phyloP scores from a whole-genome alignment of 2,329 filamentous ascomycete species.

The Colletotrichum sp. region DNA sequence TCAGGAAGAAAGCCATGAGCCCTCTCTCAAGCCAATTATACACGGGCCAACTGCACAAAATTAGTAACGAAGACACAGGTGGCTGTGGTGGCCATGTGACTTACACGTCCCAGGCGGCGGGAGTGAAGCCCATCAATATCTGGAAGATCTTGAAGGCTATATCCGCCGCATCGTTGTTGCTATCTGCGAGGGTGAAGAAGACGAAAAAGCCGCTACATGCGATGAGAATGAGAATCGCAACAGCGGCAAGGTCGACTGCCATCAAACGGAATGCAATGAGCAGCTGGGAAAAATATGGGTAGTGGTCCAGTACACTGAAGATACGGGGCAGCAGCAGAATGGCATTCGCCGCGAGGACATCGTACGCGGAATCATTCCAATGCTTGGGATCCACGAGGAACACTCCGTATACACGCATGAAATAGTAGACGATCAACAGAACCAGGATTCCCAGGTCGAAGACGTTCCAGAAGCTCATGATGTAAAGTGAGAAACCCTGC shows the following conservation, averaged over 20 bases:
- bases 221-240: slow-evolving; percentile 84
- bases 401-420: slow-evolving; percentile 86
- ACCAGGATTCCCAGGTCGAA: slow-evolving; percentile 92
- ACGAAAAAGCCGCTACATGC: slow-evolving; percentile 95
- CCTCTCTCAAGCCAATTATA: slow-evolving; percentile 82
- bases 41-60: slow-evolving; percentile 61
- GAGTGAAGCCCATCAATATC: slow-evolving; percentile 94
- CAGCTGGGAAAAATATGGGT: slow-evolving; percentile 93
- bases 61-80: neutral
- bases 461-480: slow-evolving; percentile 97
- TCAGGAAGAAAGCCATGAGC: slow-evolving; percentile 82
- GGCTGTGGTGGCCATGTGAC: slow-evolving; percentile 28
- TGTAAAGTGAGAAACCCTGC: slow-evolving; percentile 93
- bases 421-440: slow-evolving; percentile 87
- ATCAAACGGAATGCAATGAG: slow-evolving; percentile 94
- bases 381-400: slow-evolving; percentile 77
- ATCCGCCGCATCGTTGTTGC: slow-evolving; percentile 70
- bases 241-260: slow-evolving; percentile 86
- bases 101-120: slow-evolving; percentile 89
- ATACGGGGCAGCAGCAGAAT: slow-evolving; percentile 89
- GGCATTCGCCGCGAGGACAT: slow-evolving; percentile 90
- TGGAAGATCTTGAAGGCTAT: slow-evolving; percentile 94
- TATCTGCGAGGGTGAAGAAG: slow-evolving; percentile 84
- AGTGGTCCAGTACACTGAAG: slow-evolving; percentile 93
- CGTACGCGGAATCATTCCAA: slow-evolving; percentile 86